A percentile compares a stretch with the other conserved stretches of the same genome.
Evolutionary conservation across 1,284 basidiomycete genomes (phyloP).

Genomic region (Fomitiporia mediterranea): DNA sequence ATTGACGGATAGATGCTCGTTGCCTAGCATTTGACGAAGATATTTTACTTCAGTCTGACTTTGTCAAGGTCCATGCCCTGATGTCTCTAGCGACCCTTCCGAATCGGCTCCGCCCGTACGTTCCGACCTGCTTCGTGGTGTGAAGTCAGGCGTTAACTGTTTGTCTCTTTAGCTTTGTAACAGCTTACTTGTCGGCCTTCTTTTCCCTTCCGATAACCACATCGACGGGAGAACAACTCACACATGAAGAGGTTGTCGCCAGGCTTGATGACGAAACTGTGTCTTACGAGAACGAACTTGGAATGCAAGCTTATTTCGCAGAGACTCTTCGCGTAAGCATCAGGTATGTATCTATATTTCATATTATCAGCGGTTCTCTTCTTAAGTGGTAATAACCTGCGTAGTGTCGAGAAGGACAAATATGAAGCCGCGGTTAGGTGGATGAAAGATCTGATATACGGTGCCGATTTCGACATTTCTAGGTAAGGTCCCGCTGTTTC

Average conservation of each 20-base stretch:
- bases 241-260: constrained; percentile 90
- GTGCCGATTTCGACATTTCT: constrained; percentile 79
- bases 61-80: constrained; percentile 78
- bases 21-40: constrained; percentile 2
- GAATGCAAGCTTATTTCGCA: constrained; percentile 65
- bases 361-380: too few species aligned
- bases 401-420: constrained; percentile 75
- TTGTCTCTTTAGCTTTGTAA: constrained; percentile 53
- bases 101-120: constrained; percentile 71
- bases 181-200: constrained; percentile 83
- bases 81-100: constrained; percentile 75
- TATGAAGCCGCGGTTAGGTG: constrained; percentile 85
- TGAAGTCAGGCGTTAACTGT: background rate
- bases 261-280: constrained; percentile 91
- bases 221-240: constrained; percentile 63
- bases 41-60: constrained; percentile 67
- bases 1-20: background rate
- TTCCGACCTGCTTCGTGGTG: constrained; percentile 18
- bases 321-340: constrained; percentile 77
- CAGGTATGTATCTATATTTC: too few species aligned
- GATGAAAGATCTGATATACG: constrained; percentile 87
- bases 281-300: constrained; percentile 74
- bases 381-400: too few species aligned
- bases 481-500: constrained; percentile 44
- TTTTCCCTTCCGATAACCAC: constrained; percentile 85